Evolutionary conservation across 805 yeast genomes (phyloP), one percentile per base, ranked within the genome.

Genomic region (Myxozyma neotropica): DNA sequence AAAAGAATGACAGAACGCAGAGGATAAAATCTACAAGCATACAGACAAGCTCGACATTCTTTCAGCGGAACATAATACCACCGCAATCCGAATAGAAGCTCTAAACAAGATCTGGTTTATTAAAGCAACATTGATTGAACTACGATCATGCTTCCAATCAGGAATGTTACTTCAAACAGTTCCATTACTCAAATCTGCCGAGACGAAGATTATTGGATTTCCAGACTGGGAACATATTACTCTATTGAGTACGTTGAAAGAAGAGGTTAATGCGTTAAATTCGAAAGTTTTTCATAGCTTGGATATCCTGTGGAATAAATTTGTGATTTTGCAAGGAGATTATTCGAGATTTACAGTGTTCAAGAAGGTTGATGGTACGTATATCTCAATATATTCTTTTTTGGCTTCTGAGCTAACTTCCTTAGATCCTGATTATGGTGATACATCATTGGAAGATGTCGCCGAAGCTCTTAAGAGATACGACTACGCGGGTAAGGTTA

Each of bases 1-100:
- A 17, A 7, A 29, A n/a, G n/a, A n/a, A n/a, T n/a, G n/a, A n/a
- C 21, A 59, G 60, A 62, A 60, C 29, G 62, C 66, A 38, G 66
- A 62, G 42, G 64, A 58, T 7, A 33, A 24, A 19, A 17, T 62
- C 21, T 62, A 62, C 49, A n/a, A 21, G 17, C 43, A 60, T 19
- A 27, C 53, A 12, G 66, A 62, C 43, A 47, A 29, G 17, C 50
- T 49, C 13, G 66, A 62, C 23, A 33, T 31, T 3, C 35, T 58
- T 4, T 21, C 36, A 2, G 4, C 21, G 23, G 27, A 24, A 4
- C 43, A 60, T 26, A 15, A 17, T 10, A 42, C 43, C 12, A 62
- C 57, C 33, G 21, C 33, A 17, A 10, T 23, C 7, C 57, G 57
- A 33, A 53, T 55, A 8, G 59, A 60, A n/a, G 66, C 64, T 12